Evolutionary conservation across 495 filamentous ascomycete genomes (phyloP), one percentile per base, ranked within the genome.

Genomic region (Penicillium psychrofluorescens): DNA sequence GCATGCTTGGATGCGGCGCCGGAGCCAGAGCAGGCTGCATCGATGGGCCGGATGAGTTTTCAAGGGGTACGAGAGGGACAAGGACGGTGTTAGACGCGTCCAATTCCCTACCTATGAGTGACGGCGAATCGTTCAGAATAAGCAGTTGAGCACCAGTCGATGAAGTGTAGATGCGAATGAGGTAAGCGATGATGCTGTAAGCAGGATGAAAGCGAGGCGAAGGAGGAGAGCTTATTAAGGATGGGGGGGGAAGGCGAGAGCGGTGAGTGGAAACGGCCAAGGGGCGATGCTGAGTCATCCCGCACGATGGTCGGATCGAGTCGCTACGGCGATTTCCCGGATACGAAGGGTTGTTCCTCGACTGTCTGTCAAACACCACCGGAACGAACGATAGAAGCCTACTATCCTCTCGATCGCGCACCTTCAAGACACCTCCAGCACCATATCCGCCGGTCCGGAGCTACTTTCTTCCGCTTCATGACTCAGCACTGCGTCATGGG

Each of bases 11-110:
- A 66, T 77, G 75, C 58, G 74, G 75, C 54, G 74, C 74, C 67
- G 74, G 74, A 41, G 74, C 74, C 59, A 78, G 60, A 57, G 69
- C 65, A 48, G 74, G 73, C 61, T 78, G 75, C 75, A 78, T 78
- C 38, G 58, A 66, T 48, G 16, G 35, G 30, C 40, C 12, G 10
- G 16, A 43, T 11, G 15, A 16, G 29, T 39, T 28, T 9, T 16
- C 38, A 22, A 30, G 34, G 38, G 35, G 41, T 40, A 15, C 39
- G 36, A 43, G 12, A 31, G 34, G 33, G 38, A 22, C 34, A 40
- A 35, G 29, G 35, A 36, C 36, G 41, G 11, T 31, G 12, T 34
- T 40, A 10, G 31, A 40, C 43, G 41, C 43, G 11, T 40, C 27
- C 32, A 47, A 50, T 51, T 43, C 40, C 35, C 29, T 27, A 35